phyloP scores from a whole-genome alignment of 176 grass and related monocot genomes.

The Tillandsia leiboldiana region DNA sequence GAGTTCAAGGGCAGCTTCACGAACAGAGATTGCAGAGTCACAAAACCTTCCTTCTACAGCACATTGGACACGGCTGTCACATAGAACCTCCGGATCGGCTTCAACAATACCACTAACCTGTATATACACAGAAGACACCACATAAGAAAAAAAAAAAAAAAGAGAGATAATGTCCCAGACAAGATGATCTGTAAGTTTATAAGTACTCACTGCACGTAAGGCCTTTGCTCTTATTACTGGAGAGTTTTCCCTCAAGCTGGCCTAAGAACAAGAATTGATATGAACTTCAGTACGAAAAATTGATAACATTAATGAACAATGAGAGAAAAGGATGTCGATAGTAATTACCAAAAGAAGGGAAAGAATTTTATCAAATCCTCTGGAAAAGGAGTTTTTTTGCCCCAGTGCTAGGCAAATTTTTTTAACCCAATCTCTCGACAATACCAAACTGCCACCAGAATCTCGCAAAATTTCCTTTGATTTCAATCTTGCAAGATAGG shows the following conservation, averaged over 20 bases:
- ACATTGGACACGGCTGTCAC: conserved; percentile 86
- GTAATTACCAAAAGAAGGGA: conserved; percentile 79
- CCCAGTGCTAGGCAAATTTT: conserved; percentile 88
- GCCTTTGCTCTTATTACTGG: conserved; percentile 96
- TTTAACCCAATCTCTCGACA: conserved; percentile 86
- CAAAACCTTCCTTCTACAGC: conserved; percentile 99
- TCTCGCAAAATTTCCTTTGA: conserved; percentile 86
- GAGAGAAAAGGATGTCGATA: conserved; percentile 10
- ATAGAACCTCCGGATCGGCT: conserved; percentile 94
- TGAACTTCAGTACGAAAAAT: conserved; percentile 7
- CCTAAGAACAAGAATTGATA: conserved; percentile 52
- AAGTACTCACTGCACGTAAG: conserved; percentile 75
- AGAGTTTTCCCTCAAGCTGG: conserved; percentile 97
- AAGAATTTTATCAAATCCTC: conserved; percentile 98
- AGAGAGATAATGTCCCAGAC: conserved; percentile 7
- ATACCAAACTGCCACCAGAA: conserved; percentile 45
- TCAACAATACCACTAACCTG: conserved; percentile 97
- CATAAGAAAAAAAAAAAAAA: conserved; percentile 21
- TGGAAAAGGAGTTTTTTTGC: conserved; percentile 83
- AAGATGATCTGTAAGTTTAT: conserved; percentile 19
- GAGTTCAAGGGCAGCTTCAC: conserved; percentile 99
- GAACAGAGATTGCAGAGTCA: conserved; percentile 96
- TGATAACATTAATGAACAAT: not conserved
- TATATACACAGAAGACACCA: conserved; percentile 20
- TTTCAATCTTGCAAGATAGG: conserved; percentile 91